Evolutionary conservation across 2,329 filamentous ascomycete genomes (phyloP).

Genomic region (Cercospora sp.): DNA sequence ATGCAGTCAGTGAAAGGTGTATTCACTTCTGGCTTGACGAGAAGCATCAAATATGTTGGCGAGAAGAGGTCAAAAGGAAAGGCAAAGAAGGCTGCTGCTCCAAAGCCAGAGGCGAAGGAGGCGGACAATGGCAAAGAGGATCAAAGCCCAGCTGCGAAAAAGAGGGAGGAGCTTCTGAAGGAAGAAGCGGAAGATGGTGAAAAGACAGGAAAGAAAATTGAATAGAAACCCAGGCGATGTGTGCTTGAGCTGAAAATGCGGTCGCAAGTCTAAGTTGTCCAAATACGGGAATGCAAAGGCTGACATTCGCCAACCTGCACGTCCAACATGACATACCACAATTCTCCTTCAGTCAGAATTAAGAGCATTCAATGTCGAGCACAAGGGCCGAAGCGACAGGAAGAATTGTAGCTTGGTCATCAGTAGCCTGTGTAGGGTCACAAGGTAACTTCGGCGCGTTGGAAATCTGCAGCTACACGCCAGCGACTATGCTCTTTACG

Average conservation of each 20-base stretch:
- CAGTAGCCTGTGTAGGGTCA: no score
- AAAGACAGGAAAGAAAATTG: conserved; percentile 2
- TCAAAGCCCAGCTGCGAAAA: conserved; percentile 2
- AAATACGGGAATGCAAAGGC: not conserved
- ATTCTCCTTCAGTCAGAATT: not conserved
- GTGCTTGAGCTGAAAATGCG: not conserved
- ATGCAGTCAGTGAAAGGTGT: conserved; percentile 82
- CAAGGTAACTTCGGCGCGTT: no score
- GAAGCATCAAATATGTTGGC: conserved; percentile 71
- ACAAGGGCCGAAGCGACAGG: not conserved
- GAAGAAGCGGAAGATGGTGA: conserved; percentile 8
- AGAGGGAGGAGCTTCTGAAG: conserved; percentile 6
- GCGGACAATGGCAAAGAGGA: not conserved
- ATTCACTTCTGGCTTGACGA: conserved; percentile 71
- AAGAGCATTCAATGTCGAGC: not conserved
- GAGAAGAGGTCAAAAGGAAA: conserved; percentile 66
- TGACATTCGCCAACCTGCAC: not conserved
- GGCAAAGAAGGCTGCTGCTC: conserved; percentile 29
- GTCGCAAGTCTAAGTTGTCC: not conserved
- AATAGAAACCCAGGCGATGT: not conserved
- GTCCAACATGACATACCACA: not conserved
- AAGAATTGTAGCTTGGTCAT: not conserved
- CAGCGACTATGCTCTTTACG: not conserved
- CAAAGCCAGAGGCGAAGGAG: conserved; percentile 1
- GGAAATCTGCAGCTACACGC: not conserved